Evolutionary conservation across 2,329 filamentous ascomycete species (phyloP), one percentile per base, ranked within the genome.

Genomic region (Verticillium alfalfae): DNA sequence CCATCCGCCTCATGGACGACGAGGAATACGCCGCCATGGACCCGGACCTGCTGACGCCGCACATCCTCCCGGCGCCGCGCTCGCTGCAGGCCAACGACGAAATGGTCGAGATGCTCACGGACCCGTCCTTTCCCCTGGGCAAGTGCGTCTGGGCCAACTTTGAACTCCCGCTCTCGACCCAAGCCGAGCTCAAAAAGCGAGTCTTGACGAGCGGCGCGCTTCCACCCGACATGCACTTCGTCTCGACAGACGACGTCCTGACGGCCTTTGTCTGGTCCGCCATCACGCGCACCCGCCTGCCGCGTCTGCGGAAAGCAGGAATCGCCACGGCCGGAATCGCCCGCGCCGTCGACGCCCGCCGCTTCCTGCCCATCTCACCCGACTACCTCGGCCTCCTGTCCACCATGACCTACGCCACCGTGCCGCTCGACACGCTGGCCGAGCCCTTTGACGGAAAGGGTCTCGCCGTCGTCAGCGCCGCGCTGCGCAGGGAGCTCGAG

Each of bases 171-270:
- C 71, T 1, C 54, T 67, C 3, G 72, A 31, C 76, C 0, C 72
- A 84, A 1, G 58, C 65, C 2, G 60, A 65, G 0, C 68, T 85
- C 1, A 85, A 85, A 62, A 54, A 67, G 0, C 38, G 67, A 0
- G 79, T 79, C 3, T 64, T 66, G 9, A 69, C 59, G 62, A 69
- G 22, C 18, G 10, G 69, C 59, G 62, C 69, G 22, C 18, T 58
- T 2, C 56, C 66, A 5, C 45, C 41, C 1, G 62, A 63, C 2
- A 26, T 26, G 13, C 34, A 7, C n/a, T 84, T 75, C 64, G 68
- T 85, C 26, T 83, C 82, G 1, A 85, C 82, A 0, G 82, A 87
- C 61, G 84, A 87, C 66, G 73, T 77, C 3, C 69, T 86, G 15
- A 79, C 71, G 2, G 81, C 81, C 0, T 78, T 85, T 56, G 70